Percentiles rank a stretch among this genome's conserved stretches.
Conservation (phyloP, 768 basidiomycete genomes). For the Psilocybe sp. region DNA sequence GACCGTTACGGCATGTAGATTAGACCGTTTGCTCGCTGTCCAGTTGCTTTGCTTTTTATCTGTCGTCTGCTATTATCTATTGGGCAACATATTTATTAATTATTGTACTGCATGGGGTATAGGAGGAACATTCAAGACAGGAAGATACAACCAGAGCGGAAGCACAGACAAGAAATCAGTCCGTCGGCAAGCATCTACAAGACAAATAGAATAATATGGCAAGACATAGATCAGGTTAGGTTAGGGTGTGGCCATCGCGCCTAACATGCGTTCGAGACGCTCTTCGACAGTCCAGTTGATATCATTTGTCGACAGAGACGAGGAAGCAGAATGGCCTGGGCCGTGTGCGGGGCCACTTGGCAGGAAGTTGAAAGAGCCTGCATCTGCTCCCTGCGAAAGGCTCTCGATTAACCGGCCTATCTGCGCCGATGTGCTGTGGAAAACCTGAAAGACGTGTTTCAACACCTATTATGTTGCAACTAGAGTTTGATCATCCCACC, state of each 20-base stretch:
- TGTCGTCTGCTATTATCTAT: constrained; percentile 17
- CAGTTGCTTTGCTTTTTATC: constrained; percentile 18
- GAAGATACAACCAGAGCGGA: constrained; percentile 18
- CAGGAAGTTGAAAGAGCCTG: constrained; percentile 79
- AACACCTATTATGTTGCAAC: constrained; percentile 23
- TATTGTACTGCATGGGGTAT: constrained; percentile 19
- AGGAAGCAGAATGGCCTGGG: constrained; percentile 53
- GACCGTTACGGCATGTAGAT: constrained; percentile 51
- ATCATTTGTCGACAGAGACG: constrained; percentile 64
- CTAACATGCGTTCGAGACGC: constrained; percentile 70
- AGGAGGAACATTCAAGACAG: constrained; percentile 3
- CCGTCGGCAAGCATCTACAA: constrained; percentile 17
- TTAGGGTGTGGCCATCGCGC: constrained; percentile 33
- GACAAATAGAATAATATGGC: constrained; percentile 20
- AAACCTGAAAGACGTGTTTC: constrained; percentile 46
- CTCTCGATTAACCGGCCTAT: constrained; percentile 83
- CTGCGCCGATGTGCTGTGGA: constrained; percentile 71
- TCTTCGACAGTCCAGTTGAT: constrained; percentile 74
- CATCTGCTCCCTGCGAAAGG: constrained; percentile 78
- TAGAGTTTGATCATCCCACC: constrained; percentile 40
- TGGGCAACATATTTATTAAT: constrained; percentile 25
- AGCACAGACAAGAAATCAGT: constrained; percentile 17
- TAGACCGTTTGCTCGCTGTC: constrained; percentile 10
- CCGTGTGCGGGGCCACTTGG: constrained; percentile 35
- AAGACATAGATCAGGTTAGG: constrained; percentile 9